A percentile compares a stretch with the other conserved stretches of the same genome.
Conservation (phyloP, 2,329 filamentous ascomycete species). For the Pseudocercospora cruenta region DNA sequence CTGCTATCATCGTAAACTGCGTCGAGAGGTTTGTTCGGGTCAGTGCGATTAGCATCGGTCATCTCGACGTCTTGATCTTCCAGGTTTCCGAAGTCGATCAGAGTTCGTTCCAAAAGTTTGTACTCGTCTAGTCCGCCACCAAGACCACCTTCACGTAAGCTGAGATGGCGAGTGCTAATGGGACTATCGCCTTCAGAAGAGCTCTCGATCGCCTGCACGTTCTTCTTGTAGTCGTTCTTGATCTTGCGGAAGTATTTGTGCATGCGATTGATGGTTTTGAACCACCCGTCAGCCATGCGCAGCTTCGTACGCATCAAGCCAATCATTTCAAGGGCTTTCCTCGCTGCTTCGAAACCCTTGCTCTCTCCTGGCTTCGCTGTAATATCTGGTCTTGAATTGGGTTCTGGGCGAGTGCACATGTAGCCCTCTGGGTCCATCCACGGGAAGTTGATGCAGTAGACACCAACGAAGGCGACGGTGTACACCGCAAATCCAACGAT, state of each 20-base stretch:
- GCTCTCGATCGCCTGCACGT: conserved; percentile 35
- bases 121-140: conserved; percentile 62
- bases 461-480: conserved; percentile 65
- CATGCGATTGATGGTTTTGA: conserved; percentile 58
- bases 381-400: conserved; percentile 13
- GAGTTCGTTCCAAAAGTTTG: conserved; percentile 45
- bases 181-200: conserved; percentile 37
- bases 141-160: conserved; percentile 38
- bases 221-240: conserved; percentile 53
- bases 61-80: conserved; percentile 44
- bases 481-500: conserved; percentile 70
- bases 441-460: conserved; percentile 70
- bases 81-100: conserved; percentile 42
- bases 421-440: conserved; percentile 66
- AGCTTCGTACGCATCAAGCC: conserved; percentile 56
- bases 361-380: conserved; percentile 28
- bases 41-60: conserved; percentile 33
- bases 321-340: conserved; percentile 56
- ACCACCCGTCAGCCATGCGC: conserved; percentile 62
- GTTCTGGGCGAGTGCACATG: conserved; percentile 46
- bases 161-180: conserved; percentile 34
- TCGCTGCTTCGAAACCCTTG: conserved; percentile 49
- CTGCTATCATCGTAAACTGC: conserved; percentile 37
- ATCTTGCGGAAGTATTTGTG: conserved; percentile 57
- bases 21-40: conserved; percentile 29